These are phyloP conservation scores for Ephemerocybe angulata DNA, from an alignment of 768 basidiomycete species.

Conservation along the genomic window DNA sequence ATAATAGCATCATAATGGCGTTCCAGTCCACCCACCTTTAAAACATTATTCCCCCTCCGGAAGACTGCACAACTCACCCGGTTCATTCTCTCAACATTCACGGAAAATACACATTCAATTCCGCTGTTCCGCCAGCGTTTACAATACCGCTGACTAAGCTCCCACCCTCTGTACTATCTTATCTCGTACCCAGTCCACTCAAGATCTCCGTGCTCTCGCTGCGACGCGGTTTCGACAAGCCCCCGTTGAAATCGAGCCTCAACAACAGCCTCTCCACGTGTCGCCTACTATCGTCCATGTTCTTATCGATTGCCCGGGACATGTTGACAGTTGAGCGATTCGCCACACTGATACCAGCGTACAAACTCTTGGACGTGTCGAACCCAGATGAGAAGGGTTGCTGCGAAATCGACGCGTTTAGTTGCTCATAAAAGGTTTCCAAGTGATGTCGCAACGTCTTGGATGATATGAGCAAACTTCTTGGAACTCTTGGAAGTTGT, in stretches of 20 bases:
- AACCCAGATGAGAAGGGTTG: constrained; percentile 60
- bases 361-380: constrained; percentile 69
- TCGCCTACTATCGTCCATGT: constrained; percentile 61
- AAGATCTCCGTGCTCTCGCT: constrained; percentile 36
- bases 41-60: neutral
- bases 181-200: constrained; percentile 31
- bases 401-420: constrained; percentile 73
- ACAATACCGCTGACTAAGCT: neutral
- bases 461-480: neutral
- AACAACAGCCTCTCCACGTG: constrained; percentile 81
- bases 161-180: constrained; percentile 7
- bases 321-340: constrained; percentile 52
- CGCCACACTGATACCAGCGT: constrained; percentile 55
- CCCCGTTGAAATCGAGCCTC: constrained; percentile 81
- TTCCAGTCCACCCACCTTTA: constrained; percentile 1
- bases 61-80: neutral
- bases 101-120: constrained; percentile 3
- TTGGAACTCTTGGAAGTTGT: neutral
- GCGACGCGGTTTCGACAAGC: constrained; percentile 52
- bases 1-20: constrained; percentile 8
- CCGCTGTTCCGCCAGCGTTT: neutral
- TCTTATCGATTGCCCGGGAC: constrained; percentile 51
- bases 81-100: constrained; percentile 1
- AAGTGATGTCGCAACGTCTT: constrained; percentile 68
- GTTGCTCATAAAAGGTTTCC: constrained; percentile 75